These are phyloP conservation scores for Fusarium lateritium DNA, from an alignment of 2,329 filamentous ascomycete genomes.

Conservation along the genomic window DNA sequence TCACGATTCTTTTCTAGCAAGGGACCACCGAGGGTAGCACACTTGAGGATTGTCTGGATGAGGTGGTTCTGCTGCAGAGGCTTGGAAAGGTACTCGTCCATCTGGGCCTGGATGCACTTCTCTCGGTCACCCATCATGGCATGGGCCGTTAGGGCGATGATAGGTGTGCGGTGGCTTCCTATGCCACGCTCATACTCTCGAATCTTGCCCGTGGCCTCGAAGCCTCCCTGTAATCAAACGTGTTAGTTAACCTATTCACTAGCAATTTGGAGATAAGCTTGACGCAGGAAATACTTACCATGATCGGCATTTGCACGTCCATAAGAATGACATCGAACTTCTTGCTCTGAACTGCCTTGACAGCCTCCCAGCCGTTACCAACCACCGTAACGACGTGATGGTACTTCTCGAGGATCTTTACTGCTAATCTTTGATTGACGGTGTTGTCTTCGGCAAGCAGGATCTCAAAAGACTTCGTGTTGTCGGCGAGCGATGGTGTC, in stretches of 20 bases:
- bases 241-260: conserved; percentile 53
- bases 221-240: conserved; percentile 77
- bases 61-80: conserved; percentile 96
- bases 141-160: conserved; percentile 96
- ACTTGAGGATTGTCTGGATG: conserved; percentile 98
- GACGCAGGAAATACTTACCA: conserved; percentile 70
- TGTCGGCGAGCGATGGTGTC: conserved; percentile 91
- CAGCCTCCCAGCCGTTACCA: conserved; percentile 92
- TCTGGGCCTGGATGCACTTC: conserved; percentile 98
- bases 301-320: conserved; percentile 99
- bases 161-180: conserved; percentile 86
- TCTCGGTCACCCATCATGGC: conserved; percentile 99
- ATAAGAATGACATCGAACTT: conserved; percentile 97
- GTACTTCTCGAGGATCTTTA: conserved; percentile 98
- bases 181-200: conserved; percentile 91
- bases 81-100: conserved; percentile 99
- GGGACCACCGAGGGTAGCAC: conserved; percentile 89
- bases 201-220: conserved; percentile 97
- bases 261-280: background rate
- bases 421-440: conserved; percentile 95
- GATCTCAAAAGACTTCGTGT: conserved; percentile 96
- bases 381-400: conserved; percentile 94
- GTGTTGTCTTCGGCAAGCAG: conserved; percentile 96
- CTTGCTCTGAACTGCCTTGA: conserved; percentile 91
- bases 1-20: conserved; percentile 83